These are phyloP conservation scores for Calonectria leucothoes DNA, from an alignment of 2,329 filamentous ascomycete genomes.

Conservation along the genomic window DNA sequence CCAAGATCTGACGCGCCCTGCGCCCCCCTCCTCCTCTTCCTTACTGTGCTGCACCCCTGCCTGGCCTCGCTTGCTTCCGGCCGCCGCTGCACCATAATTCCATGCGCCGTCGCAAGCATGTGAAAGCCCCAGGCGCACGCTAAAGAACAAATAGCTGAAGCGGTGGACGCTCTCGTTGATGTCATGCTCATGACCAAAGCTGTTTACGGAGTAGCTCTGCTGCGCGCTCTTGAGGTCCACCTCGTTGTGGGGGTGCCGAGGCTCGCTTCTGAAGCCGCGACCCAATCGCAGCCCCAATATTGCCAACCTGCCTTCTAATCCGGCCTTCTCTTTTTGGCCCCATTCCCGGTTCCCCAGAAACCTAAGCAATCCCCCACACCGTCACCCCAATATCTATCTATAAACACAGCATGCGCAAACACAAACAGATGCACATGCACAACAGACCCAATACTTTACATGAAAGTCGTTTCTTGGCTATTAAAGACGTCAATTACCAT, in stretches of 20 bases:
- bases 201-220: slow-evolving; percentile 1
- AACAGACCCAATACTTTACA: neutral
- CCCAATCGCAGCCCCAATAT: slow-evolving; percentile 39
- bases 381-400: neutral
- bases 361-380: slow-evolving; percentile 1
- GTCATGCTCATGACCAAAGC: slow-evolving; percentile 27
- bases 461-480: neutral
- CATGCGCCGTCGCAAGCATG: slow-evolving; percentile 27
- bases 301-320: slow-evolving; percentile 32
- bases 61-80: slow-evolving; percentile 26
- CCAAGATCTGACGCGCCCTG: neutral
- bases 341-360: slow-evolving; percentile 19
- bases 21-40: neutral
- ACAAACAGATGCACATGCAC: neutral
- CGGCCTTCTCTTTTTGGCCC: slow-evolving; percentile 23
- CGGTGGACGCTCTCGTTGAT: slow-evolving; percentile 26
- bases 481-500: too few species aligned
- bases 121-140: slow-evolving; percentile 30
- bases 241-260: slow-evolving; percentile 40
- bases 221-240: neutral
- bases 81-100: neutral
- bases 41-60: too few species aligned
- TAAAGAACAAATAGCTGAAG: neutral
- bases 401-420: neutral
- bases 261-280: neutral